Percentiles rank a stretch among this genome's conserved stretches.
phyloP scores from a whole-genome alignment of 2,329 filamentous ascomycete species.

The Pseudogymnoascus destructans region DNA sequence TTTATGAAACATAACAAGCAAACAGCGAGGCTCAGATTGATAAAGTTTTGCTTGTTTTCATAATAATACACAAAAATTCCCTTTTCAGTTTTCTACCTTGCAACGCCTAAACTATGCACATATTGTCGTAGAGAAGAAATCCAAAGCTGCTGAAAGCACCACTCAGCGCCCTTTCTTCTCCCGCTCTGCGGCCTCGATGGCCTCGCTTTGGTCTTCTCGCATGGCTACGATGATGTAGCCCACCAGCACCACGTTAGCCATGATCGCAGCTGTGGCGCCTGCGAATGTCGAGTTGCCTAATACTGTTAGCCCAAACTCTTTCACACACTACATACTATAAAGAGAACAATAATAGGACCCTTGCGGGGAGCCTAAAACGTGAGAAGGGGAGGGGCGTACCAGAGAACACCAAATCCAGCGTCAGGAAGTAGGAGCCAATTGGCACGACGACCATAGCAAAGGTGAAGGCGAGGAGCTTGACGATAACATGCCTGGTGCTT shows the following conservation, averaged over 20 bases:
- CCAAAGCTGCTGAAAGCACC: no score
- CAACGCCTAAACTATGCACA: neutral
- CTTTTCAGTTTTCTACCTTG: neutral
- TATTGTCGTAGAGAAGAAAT: neutral
- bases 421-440: conserved; percentile 78
- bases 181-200: conserved; percentile 31
- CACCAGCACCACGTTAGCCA: conserved; percentile 83
- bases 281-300: conserved; percentile 80
- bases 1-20: neutral
- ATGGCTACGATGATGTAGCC: conserved; percentile 88
- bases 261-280: conserved; percentile 70
- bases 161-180: conserved; percentile 24
- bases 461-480: conserved; percentile 82
- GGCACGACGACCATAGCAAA: conserved; percentile 81
- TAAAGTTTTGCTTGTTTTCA: neutral
- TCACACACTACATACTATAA: neutral
- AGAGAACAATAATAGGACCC: neutral
- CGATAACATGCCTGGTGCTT: conserved; percentile 57
- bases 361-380: neutral
- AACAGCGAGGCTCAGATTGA: neutral
- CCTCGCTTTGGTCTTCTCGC: conserved; percentile 56
- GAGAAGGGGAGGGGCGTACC: conserved; percentile 37
- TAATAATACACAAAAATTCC: neutral
- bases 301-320: neutral
- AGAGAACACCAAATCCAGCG: conserved; percentile 61